Conservation (phyloP, 2,329 filamentous ascomycete species). For the Cladosporium halotolerans region DNA sequence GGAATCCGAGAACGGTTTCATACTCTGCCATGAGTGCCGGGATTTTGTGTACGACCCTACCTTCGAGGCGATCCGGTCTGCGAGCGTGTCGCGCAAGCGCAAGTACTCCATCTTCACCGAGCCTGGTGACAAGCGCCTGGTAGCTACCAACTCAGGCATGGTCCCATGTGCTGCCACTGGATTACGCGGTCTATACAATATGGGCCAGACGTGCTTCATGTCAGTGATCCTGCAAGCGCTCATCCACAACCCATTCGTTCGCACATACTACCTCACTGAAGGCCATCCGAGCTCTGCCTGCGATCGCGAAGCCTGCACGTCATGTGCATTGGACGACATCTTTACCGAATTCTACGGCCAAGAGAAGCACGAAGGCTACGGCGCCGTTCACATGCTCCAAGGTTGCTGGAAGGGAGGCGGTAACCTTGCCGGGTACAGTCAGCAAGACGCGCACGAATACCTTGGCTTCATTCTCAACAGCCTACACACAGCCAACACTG, state of each 20-base stretch:
- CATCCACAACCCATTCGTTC: slow-evolving; percentile 85
- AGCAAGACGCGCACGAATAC: slow-evolving; percentile 96
- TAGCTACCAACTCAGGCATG: slow-evolving; percentile 69
- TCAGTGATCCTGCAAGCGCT: slow-evolving; percentile 92
- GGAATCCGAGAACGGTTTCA: slow-evolving; percentile 65
- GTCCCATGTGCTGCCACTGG: slow-evolving; percentile 82
- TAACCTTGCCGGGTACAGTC: slow-evolving; percentile 74
- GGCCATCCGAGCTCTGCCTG: slow-evolving; percentile 78
- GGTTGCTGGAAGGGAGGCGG: slow-evolving; percentile 76
- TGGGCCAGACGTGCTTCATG: slow-evolving; percentile 98
- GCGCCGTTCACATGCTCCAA: slow-evolving; percentile 79
- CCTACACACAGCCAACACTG: slow-evolving; percentile 70
- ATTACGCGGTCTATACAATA: slow-evolving; percentile 88
- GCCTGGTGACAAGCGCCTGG: slow-evolving; percentile 61
- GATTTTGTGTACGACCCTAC: slow-evolving; percentile 80
- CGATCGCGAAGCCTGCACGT: slow-evolving; percentile 49
- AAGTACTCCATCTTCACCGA: slow-evolving; percentile 58
- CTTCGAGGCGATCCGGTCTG: slow-evolving; percentile 66
- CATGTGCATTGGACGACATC: slow-evolving; percentile 56
- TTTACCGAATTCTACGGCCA: slow-evolving; percentile 60
- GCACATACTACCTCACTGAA: slow-evolving; percentile 87
- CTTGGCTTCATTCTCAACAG: slow-evolving; percentile 93
- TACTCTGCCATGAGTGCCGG: slow-evolving; percentile 77
- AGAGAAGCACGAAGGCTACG: slow-evolving; percentile 82
- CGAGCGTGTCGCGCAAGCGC: slow-evolving; percentile 55